Evolutionary conservation across 768 basidiomycete genomes (phyloP).

Genomic region (Calocybe gangraenosa): DNA sequence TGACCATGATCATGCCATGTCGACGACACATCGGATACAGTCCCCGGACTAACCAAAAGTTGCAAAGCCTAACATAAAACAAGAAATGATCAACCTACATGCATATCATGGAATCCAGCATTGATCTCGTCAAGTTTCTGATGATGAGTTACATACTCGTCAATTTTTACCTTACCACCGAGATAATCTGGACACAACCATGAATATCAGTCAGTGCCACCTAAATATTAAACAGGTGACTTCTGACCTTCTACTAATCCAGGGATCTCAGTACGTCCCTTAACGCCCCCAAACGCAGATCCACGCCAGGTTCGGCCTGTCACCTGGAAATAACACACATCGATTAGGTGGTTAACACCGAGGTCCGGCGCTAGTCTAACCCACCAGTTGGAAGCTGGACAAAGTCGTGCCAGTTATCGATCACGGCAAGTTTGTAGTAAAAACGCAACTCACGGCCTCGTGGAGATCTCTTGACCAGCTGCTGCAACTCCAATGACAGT

Average conservation of each 20-base stretch:
- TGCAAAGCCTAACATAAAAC: neutral
- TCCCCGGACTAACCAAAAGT: constrained; percentile 55
- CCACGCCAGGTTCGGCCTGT: constrained; percentile 96
- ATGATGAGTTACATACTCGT: constrained; percentile 94
- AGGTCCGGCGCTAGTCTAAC: constrained; percentile 3
- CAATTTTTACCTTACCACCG: constrained; percentile 77
- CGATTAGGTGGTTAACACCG: neutral
- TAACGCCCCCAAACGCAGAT: constrained; percentile 94
- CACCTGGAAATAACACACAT: constrained; percentile 40
- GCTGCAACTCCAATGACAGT: constrained; percentile 97
- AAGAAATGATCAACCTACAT: constrained; percentile 52
- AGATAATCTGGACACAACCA: constrained; percentile 61
- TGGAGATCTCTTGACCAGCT: constrained; percentile 92
- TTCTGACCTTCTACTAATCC: constrained; percentile 80
- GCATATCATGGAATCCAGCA: constrained; percentile 93
- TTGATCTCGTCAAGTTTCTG: constrained; percentile 73
- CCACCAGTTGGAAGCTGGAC: constrained; percentile 51
- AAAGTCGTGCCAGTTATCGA: neutral
- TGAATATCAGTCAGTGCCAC: neutral
- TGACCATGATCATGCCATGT: constrained; percentile 52
- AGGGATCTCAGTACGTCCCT: constrained; percentile 93
- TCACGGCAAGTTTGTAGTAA: neutral
- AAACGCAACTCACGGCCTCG: constrained; percentile 62
- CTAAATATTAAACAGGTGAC: no score
- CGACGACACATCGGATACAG: constrained; percentile 93